phyloP scores from a whole-genome alignment of 78 protist species.

The Dictyostelium brefeldianum region DNA sequence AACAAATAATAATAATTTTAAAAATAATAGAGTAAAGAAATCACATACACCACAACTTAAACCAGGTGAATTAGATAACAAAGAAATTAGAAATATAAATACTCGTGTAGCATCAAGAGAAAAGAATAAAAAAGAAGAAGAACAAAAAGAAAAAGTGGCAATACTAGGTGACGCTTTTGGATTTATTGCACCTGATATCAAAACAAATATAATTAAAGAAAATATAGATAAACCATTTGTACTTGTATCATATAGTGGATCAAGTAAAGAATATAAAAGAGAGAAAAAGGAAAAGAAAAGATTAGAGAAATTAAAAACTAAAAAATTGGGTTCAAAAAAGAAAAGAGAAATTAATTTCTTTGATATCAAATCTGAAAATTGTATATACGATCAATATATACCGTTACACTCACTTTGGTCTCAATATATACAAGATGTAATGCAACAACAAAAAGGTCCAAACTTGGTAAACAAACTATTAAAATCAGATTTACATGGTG shows the following conservation, averaged over 20 bases:
- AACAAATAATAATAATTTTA: not conserved
- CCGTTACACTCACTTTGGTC: constrained; percentile 70
- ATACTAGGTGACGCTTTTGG: not conserved
- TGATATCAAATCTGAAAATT: constrained; percentile 31
- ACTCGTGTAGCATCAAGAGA: not conserved
- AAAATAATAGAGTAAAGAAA: not conserved
- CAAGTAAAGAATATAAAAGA: not conserved
- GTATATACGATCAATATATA: constrained; percentile 70
- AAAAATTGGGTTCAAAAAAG: constrained; percentile 11
- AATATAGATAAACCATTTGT: constrained; percentile 22
- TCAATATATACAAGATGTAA: constrained; percentile 64
- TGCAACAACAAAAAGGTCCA: constrained; percentile 10
- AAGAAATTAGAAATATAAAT: not conserved
- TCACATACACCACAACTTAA: not conserved
- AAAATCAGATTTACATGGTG: constrained; percentile 80
- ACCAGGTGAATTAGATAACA: not conserved
- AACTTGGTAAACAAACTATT: not conserved
- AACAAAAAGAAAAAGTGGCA: not conserved
- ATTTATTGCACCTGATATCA: not conserved
- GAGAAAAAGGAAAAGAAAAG: constrained; percentile 7
- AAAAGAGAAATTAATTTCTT: constrained; percentile 32
- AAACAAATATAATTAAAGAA: not conserved
- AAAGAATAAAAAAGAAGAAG: not conserved
- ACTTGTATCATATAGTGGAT: not conserved
- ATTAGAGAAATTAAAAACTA: not conserved